A percentile compares a stretch with the other conserved stretches of the same genome.
Conservation (phyloP, 2,329 filamentous ascomycete genomes). For the Epichloe scottii region DNA sequence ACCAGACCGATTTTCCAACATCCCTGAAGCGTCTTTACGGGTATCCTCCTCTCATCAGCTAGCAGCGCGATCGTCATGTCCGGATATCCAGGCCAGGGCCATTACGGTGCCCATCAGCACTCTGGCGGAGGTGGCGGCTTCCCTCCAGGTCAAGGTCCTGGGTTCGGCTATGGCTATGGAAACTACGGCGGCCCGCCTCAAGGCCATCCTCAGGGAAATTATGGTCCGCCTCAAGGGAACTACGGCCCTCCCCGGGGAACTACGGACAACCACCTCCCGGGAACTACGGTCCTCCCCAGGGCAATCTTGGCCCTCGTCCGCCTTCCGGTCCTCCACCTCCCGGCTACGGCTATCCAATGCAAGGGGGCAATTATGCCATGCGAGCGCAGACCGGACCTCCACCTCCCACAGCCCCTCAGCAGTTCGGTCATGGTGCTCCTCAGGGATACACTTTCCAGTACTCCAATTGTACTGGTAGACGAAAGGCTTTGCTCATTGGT, state of each 20-base stretch:
- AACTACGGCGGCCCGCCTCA: constrained; percentile 14
- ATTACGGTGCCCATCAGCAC: constrained; percentile 22
- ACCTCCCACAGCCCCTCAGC: constrained; percentile 37
- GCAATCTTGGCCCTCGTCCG: constrained; percentile 10
- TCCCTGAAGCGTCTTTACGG: no score
- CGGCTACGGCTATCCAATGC: background rate
- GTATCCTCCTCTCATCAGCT: no score
- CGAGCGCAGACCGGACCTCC: constrained; percentile 19
- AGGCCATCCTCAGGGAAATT: constrained; percentile 11
- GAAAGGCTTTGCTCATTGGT: constrained; percentile 64
- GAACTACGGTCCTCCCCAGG: constrained; percentile 9
- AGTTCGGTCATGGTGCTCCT: constrained; percentile 57
- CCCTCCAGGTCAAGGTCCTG: constrained; percentile 11
- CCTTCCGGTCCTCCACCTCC: constrained; percentile 9
- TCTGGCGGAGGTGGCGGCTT: constrained; percentile 17
- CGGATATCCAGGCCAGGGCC: constrained; percentile 29
- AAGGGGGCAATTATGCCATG: no score
- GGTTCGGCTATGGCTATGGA: constrained; percentile 19
- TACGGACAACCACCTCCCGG: constrained; percentile 11
- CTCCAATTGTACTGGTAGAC: constrained; percentile 58
- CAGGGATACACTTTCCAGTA: constrained; percentile 61
- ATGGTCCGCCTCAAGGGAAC: constrained; percentile 13
- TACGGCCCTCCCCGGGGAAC: constrained; percentile 13
- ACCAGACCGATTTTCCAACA: no score
- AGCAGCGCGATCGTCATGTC: constrained; percentile 20